Base-by-base conservation (phyloP, 345 rosid genomes). In the Eutrema heterophyllum region DNA sequence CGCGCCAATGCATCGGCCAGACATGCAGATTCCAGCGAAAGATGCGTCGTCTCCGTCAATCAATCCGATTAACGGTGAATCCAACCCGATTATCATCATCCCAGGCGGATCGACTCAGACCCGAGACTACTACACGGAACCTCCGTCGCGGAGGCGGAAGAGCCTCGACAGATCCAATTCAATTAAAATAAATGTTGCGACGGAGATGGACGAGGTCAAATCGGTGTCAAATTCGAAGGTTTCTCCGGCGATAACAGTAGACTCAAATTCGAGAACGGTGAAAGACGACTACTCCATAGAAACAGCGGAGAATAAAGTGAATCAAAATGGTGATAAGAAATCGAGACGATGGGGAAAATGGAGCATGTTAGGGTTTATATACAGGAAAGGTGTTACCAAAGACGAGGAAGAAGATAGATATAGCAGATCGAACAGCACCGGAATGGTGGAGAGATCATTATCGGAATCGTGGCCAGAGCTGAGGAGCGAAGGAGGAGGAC, bases 61-160 rank as follows among this genome's bases (percentile, higher is more conserved):
- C 33, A 16, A 8, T 15, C 51, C 38, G 12, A 10, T 30, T 12
- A 51, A 33, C 10, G 15, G 32, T 44, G 79, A 63, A 51, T 38
- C 66, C 35, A 87, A 97, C 26, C 67, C 80, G 56, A 24, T 58
- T 39, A 9, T 81, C 59, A 44, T 68, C 2, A 59, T 80, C 14
- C 99, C 99, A 5, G 99, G 98, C 7, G 99, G 99, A 35, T 84
- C 97, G 13, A 83, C 74, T 36, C 98, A 95, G 66, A 92, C 99
- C 0, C 84, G 96, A 80, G 98, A 92, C 50, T 95, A 92, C 62
- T 95, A 95, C 81, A 81, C 84, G 2, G 98, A 85, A 75, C 85
- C 88, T 5, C 85, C 90, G 4, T 88, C 97, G 0, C 67, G 92
- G 77, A 79, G 99, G 71, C 82, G 97, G 78, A 92, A 85, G 86